These are phyloP conservation scores for Penicillium verhagenii DNA, from an alignment of 495 filamentous ascomycete species.

Conservation along the genomic window DNA sequence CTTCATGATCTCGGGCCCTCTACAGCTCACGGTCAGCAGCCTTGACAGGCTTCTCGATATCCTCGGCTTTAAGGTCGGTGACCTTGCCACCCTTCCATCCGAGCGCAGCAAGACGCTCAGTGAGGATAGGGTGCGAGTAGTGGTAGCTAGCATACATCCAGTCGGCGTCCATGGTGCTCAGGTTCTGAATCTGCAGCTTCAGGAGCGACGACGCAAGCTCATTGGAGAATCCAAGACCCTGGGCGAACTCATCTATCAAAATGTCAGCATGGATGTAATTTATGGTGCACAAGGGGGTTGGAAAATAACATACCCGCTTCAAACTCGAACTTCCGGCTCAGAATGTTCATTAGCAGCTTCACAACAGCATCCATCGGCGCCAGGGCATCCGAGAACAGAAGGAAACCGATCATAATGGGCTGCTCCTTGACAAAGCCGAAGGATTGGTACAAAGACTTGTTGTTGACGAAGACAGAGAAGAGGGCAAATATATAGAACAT, in stretches of 20 bases:
- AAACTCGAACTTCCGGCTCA: conserved; percentile 91
- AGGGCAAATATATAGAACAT: conserved; percentile 95
- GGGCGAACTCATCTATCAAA: conserved; percentile 72
- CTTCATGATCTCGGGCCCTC: conserved; percentile 4
- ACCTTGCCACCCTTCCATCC: conserved; percentile 73
- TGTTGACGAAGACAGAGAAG: conserved; percentile 97
- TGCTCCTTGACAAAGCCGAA: conserved; percentile 86
- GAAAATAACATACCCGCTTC: conserved; percentile 68
- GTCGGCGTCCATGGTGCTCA: conserved; percentile 98
- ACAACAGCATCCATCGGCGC: conserved; percentile 88
- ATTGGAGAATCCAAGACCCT: conserved; percentile 76
- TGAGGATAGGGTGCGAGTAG: conserved; percentile 94
- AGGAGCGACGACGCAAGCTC: conserved; percentile 85
- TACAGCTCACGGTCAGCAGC: conserved; percentile 60
- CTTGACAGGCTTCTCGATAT: conserved; percentile 53
- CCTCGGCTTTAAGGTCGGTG: conserved; percentile 45
- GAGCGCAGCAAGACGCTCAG: conserved; percentile 86
- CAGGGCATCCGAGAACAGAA: conserved; percentile 92
- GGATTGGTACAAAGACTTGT: conserved; percentile 80
- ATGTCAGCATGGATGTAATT: conserved; percentile 1
- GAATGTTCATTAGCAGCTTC: conserved; percentile 93
- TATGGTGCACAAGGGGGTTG: neutral
- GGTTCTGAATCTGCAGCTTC: conserved; percentile 97
- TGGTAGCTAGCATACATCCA: conserved; percentile 98
- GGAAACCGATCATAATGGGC: conserved; percentile 94